Conservation (phyloP, 1,139 yeast species). For the Geotrichum klebahnii region DNA sequence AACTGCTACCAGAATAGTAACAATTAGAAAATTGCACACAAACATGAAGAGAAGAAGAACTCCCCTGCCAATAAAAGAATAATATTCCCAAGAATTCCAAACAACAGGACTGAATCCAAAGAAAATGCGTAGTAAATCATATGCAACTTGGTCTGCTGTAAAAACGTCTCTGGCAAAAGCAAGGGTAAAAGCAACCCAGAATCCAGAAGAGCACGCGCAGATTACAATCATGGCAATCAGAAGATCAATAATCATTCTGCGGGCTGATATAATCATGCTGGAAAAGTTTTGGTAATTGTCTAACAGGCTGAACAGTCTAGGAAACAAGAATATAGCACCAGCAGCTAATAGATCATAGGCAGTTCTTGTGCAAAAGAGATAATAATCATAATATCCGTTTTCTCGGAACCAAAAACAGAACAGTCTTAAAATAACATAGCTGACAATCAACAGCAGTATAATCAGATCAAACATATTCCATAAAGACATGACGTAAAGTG, state of each 20-base stretch:
- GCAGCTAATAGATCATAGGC: conserved; percentile 47
- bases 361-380: conserved; percentile 29
- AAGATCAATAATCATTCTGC: conserved; percentile 54
- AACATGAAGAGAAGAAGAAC: conserved; percentile 53
- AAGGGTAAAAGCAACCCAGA: conserved; percentile 52
- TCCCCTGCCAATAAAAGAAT: conserved; percentile 48
- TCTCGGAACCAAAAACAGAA: conserved; percentile 23
- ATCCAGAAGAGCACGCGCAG: conserved; percentile 48
- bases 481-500: conserved; percentile 39
- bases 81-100: conserved; percentile 57
- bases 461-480: conserved; percentile 42
- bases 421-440: conserved; percentile 32
- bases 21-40: conserved; percentile 54
- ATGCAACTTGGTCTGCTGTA: conserved; percentile 50
- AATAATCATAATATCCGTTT: conserved; percentile 22
- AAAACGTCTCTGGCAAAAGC: conserved; percentile 49
- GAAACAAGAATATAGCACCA: conserved; percentile 53
- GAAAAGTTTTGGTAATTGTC: conserved; percentile 55
- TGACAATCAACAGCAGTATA: conserved; percentile 34
- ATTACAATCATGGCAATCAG: conserved; percentile 53
- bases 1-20: conserved; percentile 58
- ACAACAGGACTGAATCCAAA: conserved; percentile 65
- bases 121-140: conserved; percentile 53
- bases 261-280: conserved; percentile 50
- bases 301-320: conserved; percentile 52